A percentile compares a stretch with the other conserved stretches of the same genome.
Evolutionary conservation across 257 asterid genomes (phyloP).

Genomic region (Anisodus acutangulus): DNA sequence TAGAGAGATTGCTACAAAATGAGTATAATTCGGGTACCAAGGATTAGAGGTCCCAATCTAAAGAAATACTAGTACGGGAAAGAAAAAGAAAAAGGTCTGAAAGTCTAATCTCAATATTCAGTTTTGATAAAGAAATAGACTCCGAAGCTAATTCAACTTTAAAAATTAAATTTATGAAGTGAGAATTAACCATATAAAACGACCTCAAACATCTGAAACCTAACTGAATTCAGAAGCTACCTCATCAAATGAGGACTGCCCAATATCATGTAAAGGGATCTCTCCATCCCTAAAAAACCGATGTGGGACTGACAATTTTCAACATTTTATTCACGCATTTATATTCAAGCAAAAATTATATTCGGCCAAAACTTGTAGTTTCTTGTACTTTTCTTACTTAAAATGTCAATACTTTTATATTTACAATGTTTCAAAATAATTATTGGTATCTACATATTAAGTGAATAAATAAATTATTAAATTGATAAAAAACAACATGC

Average conservation of each 20-base stretch:
- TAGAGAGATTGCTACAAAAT: not conserved
- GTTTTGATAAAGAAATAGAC: not conserved
- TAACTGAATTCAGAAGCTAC: not conserved
- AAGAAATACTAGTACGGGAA: not conserved
- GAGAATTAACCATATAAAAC: not conserved
- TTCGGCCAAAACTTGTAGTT: not conserved
- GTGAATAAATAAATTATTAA: not conserved
- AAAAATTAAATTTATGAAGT: not conserved
- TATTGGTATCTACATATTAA: too few relatives aligned
- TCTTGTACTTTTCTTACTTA: not conserved
- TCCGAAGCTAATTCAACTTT: not conserved
- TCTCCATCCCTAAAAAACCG: not conserved
- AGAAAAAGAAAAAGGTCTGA: not conserved
- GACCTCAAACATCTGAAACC: too few relatives aligned
- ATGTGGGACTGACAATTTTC: not conserved
- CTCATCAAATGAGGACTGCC: not conserved
- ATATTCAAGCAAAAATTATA: not conserved
- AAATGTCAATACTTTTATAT: not conserved
- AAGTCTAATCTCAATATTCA: not conserved
- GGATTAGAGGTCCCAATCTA: not conserved
- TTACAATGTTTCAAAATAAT: not conserved
- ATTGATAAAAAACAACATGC: not conserved
- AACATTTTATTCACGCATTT: not conserved
- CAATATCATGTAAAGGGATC: not conserved
- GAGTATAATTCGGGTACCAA: not conserved